Evolutionary conservation across 2,329 filamentous ascomycete species (phyloP), one percentile per base, ranked within the genome.

Genomic region (Aspergillus bombycis): DNA sequence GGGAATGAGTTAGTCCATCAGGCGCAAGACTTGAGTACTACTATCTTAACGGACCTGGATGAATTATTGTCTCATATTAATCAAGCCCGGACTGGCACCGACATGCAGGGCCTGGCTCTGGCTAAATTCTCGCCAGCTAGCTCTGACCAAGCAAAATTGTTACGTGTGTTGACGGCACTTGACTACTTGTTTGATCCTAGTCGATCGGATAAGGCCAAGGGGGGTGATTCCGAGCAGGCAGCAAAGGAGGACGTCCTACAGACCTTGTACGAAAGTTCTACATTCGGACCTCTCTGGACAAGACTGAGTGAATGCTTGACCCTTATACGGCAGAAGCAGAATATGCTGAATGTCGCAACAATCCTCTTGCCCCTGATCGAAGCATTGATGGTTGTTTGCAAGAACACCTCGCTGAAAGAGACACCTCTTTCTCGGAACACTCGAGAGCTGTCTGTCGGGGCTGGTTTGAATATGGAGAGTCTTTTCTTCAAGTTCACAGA

Each of bases 401-500:
- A 98, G 83, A 98, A 98, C 78, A 97, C 93, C 10, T 91, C 93
- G 1, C 83, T 93, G 60, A 90, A 89, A 73, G 91, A 95, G 65
- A 81, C 88, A 30, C 79, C 85, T 1, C 69, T 84, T 45, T 72
- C 75, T 76, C 85, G 76, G 62, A 78, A 76, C 43, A 80, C 77
- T 66, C 91, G 91, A 74, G 91, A 95, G 55, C 85, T 92, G 76
- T 83, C 89, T 16, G 79, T 92, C 1, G 93, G 96, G 73, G 88
- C 88, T 56, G 88, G 89, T 60, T 63, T 79, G 61, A 77, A 75
- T 62, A 94, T 97, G 82, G 93, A 96, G 68, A 92, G 86, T 59
- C 82, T 99, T 32, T 99, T 99, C 86, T 99, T 98, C 83, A 92
- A 87, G 56, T 99, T 99, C 76, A 99, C 95, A 0, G 95, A 98